Conservation (phyloP, 805 yeast genomes). For the Nakazawaea ishiwadae region DNA sequence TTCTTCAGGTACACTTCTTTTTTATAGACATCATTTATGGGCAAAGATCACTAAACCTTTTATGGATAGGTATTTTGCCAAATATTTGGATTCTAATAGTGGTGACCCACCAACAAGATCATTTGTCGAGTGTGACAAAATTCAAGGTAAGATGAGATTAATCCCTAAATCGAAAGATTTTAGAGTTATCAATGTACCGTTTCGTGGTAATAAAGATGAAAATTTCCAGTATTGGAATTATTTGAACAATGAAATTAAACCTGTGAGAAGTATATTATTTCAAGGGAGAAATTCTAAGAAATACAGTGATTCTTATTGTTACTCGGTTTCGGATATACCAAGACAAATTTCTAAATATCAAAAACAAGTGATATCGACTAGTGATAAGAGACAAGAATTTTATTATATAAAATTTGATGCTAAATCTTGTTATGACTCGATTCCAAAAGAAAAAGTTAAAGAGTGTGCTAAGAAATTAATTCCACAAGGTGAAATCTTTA, state of each 20-base stretch:
- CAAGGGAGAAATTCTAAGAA: constrained; percentile 24
- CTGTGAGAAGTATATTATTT: constrained; percentile 34
- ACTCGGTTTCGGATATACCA: constrained; percentile 44
- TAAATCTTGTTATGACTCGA: constrained; percentile 68
- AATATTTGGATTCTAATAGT: constrained; percentile 26
- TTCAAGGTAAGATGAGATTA: constrained; percentile 40
- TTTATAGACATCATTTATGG: constrained; percentile 63
- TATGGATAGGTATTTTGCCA: constrained; percentile 34
- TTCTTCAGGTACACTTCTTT: constrained; percentile 37
- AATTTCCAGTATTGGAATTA: constrained; percentile 28
- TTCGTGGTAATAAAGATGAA: constrained; percentile 30
- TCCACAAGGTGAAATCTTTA: constrained; percentile 9
- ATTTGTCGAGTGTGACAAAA: constrained; percentile 21
- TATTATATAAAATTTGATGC: constrained; percentile 71
- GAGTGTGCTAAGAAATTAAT: constrained; percentile 28
- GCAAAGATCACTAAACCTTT: constrained; percentile 33
- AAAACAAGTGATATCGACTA: constrained; percentile 15
- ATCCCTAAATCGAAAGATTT: constrained; percentile 61
- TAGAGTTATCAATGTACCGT: constrained; percentile 56
- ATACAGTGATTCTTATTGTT: constrained; percentile 9
- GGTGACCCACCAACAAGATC: constrained; percentile 10
- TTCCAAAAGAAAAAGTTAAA: constrained; percentile 44
- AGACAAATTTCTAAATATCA: constrained; percentile 33
- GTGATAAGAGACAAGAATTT: constrained; percentile 29
- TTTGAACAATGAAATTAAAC: constrained; percentile 34